phyloP scores from a whole-genome alignment of 345 rosid species.

The Rubroshorea leprosula region DNA sequence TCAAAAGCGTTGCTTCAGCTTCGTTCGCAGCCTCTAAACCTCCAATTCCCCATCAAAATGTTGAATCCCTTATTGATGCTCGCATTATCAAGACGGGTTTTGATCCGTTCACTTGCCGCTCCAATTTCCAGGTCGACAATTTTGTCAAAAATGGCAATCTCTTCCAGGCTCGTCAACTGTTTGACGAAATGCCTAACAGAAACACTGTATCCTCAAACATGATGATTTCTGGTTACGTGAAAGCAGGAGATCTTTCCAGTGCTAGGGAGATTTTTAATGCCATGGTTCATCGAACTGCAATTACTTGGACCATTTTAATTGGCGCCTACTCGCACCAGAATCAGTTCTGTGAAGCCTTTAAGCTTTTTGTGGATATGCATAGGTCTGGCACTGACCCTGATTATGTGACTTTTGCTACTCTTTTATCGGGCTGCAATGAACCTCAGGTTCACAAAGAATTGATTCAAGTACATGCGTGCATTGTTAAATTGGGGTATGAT shows the following conservation, averaged over 20 bases:
- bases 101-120: slow-evolving; percentile 53
- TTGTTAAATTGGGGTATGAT: slow-evolving; percentile 48
- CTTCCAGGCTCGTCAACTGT: slow-evolving; percentile 55
- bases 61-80: slow-evolving; percentile 39
- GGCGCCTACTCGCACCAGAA: slow-evolving; percentile 50
- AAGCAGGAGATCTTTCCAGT: slow-evolving; percentile 37
- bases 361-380: slow-evolving; percentile 53
- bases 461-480: slow-evolving; percentile 51
- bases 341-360: slow-evolving; percentile 45
- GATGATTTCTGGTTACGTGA: slow-evolving; percentile 63
- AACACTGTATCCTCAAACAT: slow-evolving; percentile 60
- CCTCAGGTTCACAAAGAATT: slow-evolving; percentile 23
- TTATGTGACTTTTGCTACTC: slow-evolving; percentile 61
- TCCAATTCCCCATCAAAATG: slow-evolving; percentile 16
- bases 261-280: slow-evolving; percentile 55
- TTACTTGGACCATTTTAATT: slow-evolving; percentile 83
- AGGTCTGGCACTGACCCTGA: slow-evolving; percentile 44
- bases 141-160: slow-evolving; percentile 38
- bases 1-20: slow-evolving; percentile 18
- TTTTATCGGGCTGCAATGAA: slow-evolving; percentile 56
- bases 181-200: slow-evolving; percentile 64
- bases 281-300: slow-evolving; percentile 50
- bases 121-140: slow-evolving; percentile 40
- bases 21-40: slow-evolving; percentile 11
- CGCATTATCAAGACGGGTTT: slow-evolving; percentile 76